Evolutionary conservation across 1,284 basidiomycete species (phyloP).

Genomic region (Rhodotorula sp.): DNA sequence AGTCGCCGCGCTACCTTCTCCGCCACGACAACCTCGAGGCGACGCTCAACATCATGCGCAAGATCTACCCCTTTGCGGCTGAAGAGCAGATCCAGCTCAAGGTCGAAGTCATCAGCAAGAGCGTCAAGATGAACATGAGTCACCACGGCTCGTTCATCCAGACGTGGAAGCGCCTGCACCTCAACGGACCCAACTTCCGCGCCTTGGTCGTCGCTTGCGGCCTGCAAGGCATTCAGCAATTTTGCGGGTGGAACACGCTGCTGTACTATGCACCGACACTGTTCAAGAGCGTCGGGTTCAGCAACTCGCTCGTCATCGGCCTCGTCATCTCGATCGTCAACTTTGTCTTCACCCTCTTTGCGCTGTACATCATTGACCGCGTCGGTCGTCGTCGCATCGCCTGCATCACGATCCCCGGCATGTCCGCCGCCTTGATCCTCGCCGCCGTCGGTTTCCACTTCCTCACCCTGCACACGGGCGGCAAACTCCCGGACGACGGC

Average conservation of each 20-base stretch:
- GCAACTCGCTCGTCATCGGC: slow-evolving; percentile 75
- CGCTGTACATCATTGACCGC: slow-evolving; percentile 70
- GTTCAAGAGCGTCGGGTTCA: slow-evolving; percentile 75
- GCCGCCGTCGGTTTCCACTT: slow-evolving; percentile 73
- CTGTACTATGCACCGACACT: slow-evolving; percentile 58
- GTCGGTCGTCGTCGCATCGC: slow-evolving; percentile 75
- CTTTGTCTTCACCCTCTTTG: slow-evolving; percentile 76
- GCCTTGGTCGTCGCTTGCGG: slow-evolving; percentile 67
- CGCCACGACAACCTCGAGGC: slow-evolving; percentile 57
- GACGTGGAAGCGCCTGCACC: slow-evolving; percentile 38
- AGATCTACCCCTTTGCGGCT: slow-evolving; percentile 66
- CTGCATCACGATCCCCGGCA: slow-evolving; percentile 71
- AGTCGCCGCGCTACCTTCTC: slow-evolving; percentile 73
- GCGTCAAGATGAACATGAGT: slow-evolving; percentile 64
- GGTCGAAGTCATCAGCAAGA: slow-evolving; percentile 58
- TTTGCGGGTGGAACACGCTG: slow-evolving; percentile 61
- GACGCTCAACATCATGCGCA: slow-evolving; percentile 60
- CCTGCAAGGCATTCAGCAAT: slow-evolving; percentile 77
- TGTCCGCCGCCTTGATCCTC: slow-evolving; percentile 68
- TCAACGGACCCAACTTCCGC: slow-evolving; percentile 34
- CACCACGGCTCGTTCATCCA: slow-evolving; percentile 57
- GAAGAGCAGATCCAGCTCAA: slow-evolving; percentile 67
- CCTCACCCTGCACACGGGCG: slow-evolving; percentile 66
- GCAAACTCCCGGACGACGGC: slow-evolving; percentile 62
- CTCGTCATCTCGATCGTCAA: slow-evolving; percentile 75